A percentile compares a stretch with the other conserved stretches of the same genome.
Evolutionary conservation across 1,139 yeast species (phyloP).

Genomic region (Kodamaea ohmeri): DNA sequence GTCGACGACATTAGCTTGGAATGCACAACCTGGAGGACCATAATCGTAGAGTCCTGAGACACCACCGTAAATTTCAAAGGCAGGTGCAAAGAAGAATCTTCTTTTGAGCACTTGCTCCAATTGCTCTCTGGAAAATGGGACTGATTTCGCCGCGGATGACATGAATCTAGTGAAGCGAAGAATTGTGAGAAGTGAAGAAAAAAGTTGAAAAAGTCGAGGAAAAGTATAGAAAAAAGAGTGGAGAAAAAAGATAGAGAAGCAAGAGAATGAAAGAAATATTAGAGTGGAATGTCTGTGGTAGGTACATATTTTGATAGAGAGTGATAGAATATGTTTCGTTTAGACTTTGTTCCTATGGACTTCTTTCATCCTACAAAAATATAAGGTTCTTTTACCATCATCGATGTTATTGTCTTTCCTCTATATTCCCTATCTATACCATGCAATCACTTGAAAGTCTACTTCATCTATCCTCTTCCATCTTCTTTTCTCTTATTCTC

Average conservation of each 20-base stretch:
- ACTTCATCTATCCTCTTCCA: too few species aligned
- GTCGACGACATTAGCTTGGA: constrained; percentile 93
- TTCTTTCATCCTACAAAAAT: too few species aligned
- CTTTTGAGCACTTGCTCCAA: constrained; percentile 90
- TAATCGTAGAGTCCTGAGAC: constrained; percentile 97
- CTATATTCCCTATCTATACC: too few species aligned
- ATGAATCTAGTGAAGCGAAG: constrained; percentile 4
- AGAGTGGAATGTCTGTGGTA: too few species aligned
- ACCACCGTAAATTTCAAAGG: constrained; percentile 97
- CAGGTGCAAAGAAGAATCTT: constrained; percentile 95
- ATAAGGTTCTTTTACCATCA: too few species aligned
- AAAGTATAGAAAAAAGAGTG: neutral
- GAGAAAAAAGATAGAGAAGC: neutral
- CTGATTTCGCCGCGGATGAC: constrained; percentile 26
- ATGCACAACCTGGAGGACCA: constrained; percentile 99
- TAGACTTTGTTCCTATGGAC: too few species aligned
- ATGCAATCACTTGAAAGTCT: too few species aligned
- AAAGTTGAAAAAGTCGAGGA: neutral
- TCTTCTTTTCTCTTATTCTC: too few species aligned
- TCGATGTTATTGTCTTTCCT: too few species aligned
- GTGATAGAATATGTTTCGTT: neutral
- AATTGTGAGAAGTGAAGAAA: neutral
- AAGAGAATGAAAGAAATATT: neutral
- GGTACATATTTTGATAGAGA: neutral
- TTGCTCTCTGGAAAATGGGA: constrained; percentile 73